Evolutionary conservation across 1,284 basidiomycete genomes (phyloP).

Genomic region (Cerioporus squamosus): DNA sequence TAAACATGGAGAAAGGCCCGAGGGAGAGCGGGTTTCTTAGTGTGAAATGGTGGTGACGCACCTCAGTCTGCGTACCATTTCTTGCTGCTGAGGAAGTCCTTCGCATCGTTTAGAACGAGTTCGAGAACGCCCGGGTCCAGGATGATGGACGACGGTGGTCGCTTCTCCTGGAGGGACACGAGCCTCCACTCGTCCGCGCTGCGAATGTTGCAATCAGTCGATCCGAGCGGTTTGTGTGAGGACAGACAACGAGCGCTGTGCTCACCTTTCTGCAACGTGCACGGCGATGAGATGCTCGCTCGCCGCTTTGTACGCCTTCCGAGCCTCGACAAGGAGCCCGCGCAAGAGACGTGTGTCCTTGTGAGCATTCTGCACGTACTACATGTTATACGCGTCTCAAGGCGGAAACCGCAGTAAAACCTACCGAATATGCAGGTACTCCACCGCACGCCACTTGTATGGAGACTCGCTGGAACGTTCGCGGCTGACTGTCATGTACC

Average conservation of each 20-base stretch:
- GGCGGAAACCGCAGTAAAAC: no score
- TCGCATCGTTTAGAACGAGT: conserved; percentile 23
- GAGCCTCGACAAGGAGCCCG: conserved; percentile 33
- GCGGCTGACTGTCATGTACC: conserved; percentile 51
- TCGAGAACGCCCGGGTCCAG: conserved; percentile 27
- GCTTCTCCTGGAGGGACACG: conserved; percentile 20
- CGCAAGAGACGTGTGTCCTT: conserved; percentile 26
- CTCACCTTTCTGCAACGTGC: conserved; percentile 19
- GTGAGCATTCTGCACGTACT: conserved; percentile 22
- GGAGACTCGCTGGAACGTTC: conserved; percentile 33
- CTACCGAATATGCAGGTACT: conserved; percentile 29
- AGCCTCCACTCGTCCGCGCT: conserved; percentile 19
- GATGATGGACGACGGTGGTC: conserved; percentile 22
- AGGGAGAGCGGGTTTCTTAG: no score
- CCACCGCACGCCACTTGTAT: conserved; percentile 7
- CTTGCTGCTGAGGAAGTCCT: conserved; percentile 25
- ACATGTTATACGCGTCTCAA: no score
- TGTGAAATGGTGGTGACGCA: no score
- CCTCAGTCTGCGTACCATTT: conserved; percentile 25
- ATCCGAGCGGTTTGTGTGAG: no score
- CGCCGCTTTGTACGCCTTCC: conserved; percentile 29
- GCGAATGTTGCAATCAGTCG: no score
- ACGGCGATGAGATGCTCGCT: conserved; percentile 18
- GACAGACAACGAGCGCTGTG: conserved; percentile 5
- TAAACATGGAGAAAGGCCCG: neutral